Base-by-base conservation (phyloP, 1,139 yeast species). In the Nakaseomyces delphensis region DNA sequence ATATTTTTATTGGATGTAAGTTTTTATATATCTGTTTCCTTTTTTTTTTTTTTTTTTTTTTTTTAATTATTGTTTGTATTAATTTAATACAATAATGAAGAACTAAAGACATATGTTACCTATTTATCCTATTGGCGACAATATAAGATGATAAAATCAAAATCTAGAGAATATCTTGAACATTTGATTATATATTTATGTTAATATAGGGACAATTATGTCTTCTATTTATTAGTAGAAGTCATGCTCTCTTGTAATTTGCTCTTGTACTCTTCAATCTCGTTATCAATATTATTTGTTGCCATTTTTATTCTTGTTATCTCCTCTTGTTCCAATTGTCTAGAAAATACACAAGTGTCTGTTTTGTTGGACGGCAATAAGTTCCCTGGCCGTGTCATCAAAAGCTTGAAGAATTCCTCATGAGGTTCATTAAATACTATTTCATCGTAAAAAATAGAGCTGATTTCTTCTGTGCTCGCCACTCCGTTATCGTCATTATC, bases 351-450 rank as follows among this genome's bases (percentile, higher is more conserved):
- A 40, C 59, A 56, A 14, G 68, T 69, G 38, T 67, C 72, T 2
- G 73, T 56, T 45, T 77, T 70, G 47, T 70, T 71, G 42, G 77
- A 74, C 0, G 94, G 93, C 38, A 87, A 64, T 43, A 82, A 56
- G 41, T 85, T 83, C 24, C 86, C 81, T 1, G 96, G 95, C 46
- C 74, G 72, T 37, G 73, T 65, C 8, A 96, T 85, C 54, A 91
- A 70, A 6, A 79, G 67, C 51, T 83, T 51, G 47, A 91, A 89
- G 63, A 87, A 77, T 23, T 74, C 73, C 54, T 91, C 97, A 2
- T 96, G 87, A 2, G 99, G 99, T 60, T 91, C 99, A 59, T 84
- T 87, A 58, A 93, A 91, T 9, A 91, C 96, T 30, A 91, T 68
- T 60, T 91, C 98, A 57, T 91, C 98, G 58, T 83, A 91, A 37